These are phyloP conservation scores for Darksidea phi DNA, from an alignment of 495 filamentous ascomycete genomes.

Conservation along the genomic window DNA sequence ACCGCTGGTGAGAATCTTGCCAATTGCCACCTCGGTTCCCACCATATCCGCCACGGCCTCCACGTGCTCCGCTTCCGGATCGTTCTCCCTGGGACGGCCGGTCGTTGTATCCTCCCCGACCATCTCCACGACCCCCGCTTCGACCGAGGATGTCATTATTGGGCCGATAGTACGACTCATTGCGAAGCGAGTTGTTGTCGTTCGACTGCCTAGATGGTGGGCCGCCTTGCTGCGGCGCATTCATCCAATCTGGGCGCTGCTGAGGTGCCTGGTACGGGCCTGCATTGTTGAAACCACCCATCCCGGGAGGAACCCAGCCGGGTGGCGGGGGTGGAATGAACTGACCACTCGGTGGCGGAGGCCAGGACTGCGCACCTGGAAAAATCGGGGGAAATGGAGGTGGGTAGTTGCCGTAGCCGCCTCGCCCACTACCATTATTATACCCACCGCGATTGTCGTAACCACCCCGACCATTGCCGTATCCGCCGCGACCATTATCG, in stretches of 20 bases:
- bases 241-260: slow-evolving; percentile 13
- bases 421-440: neutral
- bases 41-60: slow-evolving; percentile 2
- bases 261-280: neutral
- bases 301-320: slow-evolving; percentile 8
- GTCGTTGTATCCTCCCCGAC: neutral
- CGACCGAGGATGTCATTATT: slow-evolving; percentile 9
- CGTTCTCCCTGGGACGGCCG: neutral
- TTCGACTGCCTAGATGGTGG: neutral
- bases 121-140: neutral
- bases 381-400: neutral
- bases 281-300: neutral
- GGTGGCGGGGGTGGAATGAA: neutral
- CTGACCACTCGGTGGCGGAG: neutral
- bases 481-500: slow-evolving; percentile 5
- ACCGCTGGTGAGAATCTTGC: no score
- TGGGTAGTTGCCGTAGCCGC: slow-evolving; percentile 1
- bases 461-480: slow-evolving; percentile 3
- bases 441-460: slow-evolving; percentile 3
- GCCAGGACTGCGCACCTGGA: neutral
- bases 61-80: neutral
- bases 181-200: slow-evolving; percentile 2
- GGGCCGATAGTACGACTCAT: slow-evolving; percentile 6
- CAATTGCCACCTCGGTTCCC: neutral
- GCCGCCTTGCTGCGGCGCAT: neutral